Evolutionary conservation across 257 asterid genomes (phyloP).

Genomic region (Solanum clarkiae): DNA sequence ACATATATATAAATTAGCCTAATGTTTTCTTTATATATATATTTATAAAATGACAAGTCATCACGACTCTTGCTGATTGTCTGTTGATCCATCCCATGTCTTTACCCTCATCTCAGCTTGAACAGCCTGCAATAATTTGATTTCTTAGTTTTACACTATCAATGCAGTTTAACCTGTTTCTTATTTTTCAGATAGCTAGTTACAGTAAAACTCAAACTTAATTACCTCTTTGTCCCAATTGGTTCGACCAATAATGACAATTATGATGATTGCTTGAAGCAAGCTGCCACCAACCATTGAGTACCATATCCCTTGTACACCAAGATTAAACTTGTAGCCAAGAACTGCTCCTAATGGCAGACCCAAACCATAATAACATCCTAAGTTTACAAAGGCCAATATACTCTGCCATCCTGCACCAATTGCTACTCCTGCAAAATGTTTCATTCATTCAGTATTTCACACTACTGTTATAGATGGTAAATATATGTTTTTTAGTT

Average conservation of each 20-base stretch:
- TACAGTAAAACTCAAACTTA: background rate
- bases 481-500: background rate
- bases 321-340: slow-evolving; percentile 16
- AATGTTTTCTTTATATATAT: background rate
- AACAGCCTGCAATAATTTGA: slow-evolving; percentile 6
- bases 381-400: slow-evolving; percentile 16
- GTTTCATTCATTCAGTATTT: background rate
- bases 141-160: background rate
- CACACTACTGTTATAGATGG: background rate
- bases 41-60: background rate
- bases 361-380: slow-evolving; percentile 18
- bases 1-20: background rate
- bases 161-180: background rate
- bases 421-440: slow-evolving; percentile 22
- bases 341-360: slow-evolving; percentile 26
- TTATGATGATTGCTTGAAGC: slow-evolving; percentile 18
- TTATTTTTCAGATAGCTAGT: background rate
- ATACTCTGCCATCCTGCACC: slow-evolving; percentile 31
- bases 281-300: slow-evolving; percentile 26
- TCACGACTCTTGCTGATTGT: background rate
- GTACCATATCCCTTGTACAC: slow-evolving; percentile 28
- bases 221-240: slow-evolving; percentile 27
- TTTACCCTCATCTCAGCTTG: slow-evolving; percentile 25
- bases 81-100: slow-evolving; percentile 11
- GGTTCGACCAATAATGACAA: slow-evolving; percentile 2